Evolutionary conservation across 257 asterid species (phyloP).

Genomic region (Penstemon newberryi): DNA sequence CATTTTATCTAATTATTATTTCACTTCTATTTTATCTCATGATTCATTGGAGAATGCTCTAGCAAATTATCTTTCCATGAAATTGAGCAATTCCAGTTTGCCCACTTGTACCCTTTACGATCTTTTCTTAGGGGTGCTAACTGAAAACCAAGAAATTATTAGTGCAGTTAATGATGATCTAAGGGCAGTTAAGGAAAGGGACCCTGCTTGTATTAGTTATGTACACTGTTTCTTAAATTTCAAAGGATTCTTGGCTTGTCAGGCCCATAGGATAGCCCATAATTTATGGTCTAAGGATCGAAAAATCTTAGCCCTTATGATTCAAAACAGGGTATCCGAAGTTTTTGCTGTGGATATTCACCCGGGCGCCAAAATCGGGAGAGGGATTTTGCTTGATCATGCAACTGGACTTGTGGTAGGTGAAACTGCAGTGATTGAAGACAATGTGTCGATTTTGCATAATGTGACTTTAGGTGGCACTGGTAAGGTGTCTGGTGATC

Average conservation of each 20-base stretch:
- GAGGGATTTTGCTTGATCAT: slow-evolving; percentile 88
- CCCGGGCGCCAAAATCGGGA: slow-evolving; percentile 82
- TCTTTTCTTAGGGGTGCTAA: slow-evolving; percentile 48
- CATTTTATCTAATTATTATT: slow-evolving; percentile 57
- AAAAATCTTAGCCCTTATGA: slow-evolving; percentile 57
- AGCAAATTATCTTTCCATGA: slow-evolving; percentile 62
- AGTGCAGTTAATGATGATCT: slow-evolving; percentile 54
- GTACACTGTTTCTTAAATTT: slow-evolving; percentile 81
- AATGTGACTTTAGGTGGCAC: slow-evolving; percentile 93
- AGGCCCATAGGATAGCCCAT: slow-evolving; percentile 76
- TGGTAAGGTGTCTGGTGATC: slow-evolving; percentile 71
- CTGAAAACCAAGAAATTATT: slow-evolving; percentile 55
- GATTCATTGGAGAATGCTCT: slow-evolving; percentile 66
- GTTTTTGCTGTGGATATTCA: slow-evolving; percentile 86
- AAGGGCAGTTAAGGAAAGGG: slow-evolving; percentile 76
- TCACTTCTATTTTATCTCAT: slow-evolving; percentile 53
- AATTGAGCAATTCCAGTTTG: slow-evolving; percentile 55
- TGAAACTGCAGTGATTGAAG: slow-evolving; percentile 84
- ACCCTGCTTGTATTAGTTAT: slow-evolving; percentile 87
- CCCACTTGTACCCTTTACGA: slow-evolving; percentile 53
- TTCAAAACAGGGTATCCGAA: slow-evolving; percentile 78
- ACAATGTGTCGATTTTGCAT: slow-evolving; percentile 83
- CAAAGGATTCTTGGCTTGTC: slow-evolving; percentile 77
- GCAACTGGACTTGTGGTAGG: slow-evolving; percentile 89
- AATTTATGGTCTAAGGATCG: slow-evolving; percentile 66